Conservation (phyloP, 208 protist species). For the Tritrichomonas foetus region DNA sequence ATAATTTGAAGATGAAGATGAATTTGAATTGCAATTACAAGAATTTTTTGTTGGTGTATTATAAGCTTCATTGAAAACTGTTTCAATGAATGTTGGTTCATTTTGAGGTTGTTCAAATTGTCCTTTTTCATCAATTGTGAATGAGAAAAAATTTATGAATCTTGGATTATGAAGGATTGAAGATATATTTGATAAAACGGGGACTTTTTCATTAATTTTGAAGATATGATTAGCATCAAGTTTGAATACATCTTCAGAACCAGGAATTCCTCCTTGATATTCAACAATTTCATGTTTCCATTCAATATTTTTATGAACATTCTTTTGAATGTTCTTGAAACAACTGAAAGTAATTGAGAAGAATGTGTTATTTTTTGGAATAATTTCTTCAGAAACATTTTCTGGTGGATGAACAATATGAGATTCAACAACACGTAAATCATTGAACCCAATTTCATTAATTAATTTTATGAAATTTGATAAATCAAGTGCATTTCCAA, state of each 20-base stretch:
- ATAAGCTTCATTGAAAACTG: too few species aligned
- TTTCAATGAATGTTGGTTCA: neutral
- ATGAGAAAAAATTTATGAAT: neutral
- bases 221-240: neutral
- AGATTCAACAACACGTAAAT: neutral
- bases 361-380: neutral
- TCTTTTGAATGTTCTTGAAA: neutral
- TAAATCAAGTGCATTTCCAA: slow-evolving; percentile 30
- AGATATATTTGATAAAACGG: neutral
- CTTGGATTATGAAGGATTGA: neutral
- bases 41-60: too few species aligned
- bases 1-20: too few species aligned
- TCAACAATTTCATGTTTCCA: neutral
- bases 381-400: neutral
- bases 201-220: neutral
- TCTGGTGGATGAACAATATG: neutral
- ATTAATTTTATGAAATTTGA: neutral
- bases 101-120: neutral
- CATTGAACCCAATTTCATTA: neutral
- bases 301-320: too few species aligned
- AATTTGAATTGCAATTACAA: too few species aligned
- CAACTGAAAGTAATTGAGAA: neutral
- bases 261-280: neutral
- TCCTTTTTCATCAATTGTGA: neutral
- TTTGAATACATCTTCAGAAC: neutral